A percentile compares a stretch with the other conserved stretches of the same genome.
These are phyloP conservation scores for Wickerhamomyces ciferrii DNA, from an alignment of 805 yeast genomes.

Conservation along the genomic window DNA sequence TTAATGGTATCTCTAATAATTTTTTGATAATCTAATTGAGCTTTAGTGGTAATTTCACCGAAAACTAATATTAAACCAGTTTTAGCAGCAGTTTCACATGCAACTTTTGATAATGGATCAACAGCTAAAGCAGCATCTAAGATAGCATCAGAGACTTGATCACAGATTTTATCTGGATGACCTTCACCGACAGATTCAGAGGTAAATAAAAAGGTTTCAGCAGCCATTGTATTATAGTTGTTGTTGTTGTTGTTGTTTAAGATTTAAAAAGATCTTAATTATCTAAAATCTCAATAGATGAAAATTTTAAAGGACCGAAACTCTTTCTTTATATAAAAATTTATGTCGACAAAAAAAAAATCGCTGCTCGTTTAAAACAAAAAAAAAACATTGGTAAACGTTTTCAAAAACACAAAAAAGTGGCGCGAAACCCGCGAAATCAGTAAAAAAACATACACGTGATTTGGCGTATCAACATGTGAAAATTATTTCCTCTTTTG, in stretches of 20 bases:
- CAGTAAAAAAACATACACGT: too few relatives aligned
- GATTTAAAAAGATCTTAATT: too few relatives aligned
- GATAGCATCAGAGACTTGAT: constrained; percentile 97
- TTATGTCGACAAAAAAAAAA: neutral
- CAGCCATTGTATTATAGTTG: too few relatives aligned
- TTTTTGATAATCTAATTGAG: constrained; percentile 93
- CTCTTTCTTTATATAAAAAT: neutral
- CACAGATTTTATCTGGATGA: constrained; percentile 95
- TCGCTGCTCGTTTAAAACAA: neutral
- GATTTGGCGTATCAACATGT: neutral
- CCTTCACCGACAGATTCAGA: constrained; percentile 94
- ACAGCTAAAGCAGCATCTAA: constrained; percentile 94
- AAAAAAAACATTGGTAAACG: neutral
- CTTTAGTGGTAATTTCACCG: constrained; percentile 98
- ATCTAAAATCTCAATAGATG: too few relatives aligned
- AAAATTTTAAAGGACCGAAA: neutral
- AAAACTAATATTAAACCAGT: constrained; percentile 99
- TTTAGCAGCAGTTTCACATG: constrained; percentile 98
- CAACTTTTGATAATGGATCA: constrained; percentile 98
- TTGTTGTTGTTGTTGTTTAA: too few relatives aligned
- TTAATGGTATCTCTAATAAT: constrained; percentile 97
- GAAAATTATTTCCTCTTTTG: neutral
- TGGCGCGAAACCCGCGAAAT: neutral
- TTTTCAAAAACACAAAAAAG: neutral
- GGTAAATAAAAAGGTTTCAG: constrained; percentile 57